These are phyloP conservation scores for Vitis labrusca DNA, from an alignment of 164 flowering plant species.

Conservation along the genomic window DNA sequence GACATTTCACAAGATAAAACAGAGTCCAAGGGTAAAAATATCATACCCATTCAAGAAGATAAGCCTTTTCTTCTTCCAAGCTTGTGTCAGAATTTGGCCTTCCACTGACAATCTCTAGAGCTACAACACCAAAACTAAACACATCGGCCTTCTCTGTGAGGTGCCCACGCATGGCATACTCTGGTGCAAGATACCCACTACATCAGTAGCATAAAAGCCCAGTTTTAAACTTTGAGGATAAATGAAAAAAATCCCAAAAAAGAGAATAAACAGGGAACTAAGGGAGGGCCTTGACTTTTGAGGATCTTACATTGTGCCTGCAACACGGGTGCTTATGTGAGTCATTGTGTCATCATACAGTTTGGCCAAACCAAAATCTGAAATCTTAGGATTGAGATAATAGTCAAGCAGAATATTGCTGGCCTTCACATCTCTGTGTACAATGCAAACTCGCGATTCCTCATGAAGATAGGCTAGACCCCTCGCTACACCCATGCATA, in stretches of 20 bases:
- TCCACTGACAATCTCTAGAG: constrained; percentile 60
- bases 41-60: constrained; percentile 63
- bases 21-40: not conserved
- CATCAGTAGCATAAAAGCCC: constrained; percentile 1
- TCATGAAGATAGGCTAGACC: constrained; percentile 84
- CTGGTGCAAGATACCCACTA: constrained; percentile 69
- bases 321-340: constrained; percentile 65
- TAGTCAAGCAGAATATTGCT: constrained; percentile 74
- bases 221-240: too few relatives aligned
- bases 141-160: constrained; percentile 69
- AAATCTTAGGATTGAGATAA: constrained; percentile 59
- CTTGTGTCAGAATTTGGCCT: constrained; percentile 45
- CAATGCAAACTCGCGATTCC: constrained; percentile 62
- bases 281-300: too few relatives aligned
- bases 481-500: constrained; percentile 75
- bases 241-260: not conserved
- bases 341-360: constrained; percentile 63
- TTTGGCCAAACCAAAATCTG: constrained; percentile 75
- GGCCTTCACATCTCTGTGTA: constrained; percentile 85
- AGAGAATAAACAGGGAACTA: not conserved
- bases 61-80: constrained; percentile 37
- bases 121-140: constrained; percentile 58
- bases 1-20: too few relatives aligned
- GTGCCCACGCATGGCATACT: constrained; percentile 63
- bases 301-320: constrained; percentile 59